Evolutionary conservation across 768 basidiomycete genomes (phyloP).

Genomic region (Tricholoma flavovirens): DNA sequence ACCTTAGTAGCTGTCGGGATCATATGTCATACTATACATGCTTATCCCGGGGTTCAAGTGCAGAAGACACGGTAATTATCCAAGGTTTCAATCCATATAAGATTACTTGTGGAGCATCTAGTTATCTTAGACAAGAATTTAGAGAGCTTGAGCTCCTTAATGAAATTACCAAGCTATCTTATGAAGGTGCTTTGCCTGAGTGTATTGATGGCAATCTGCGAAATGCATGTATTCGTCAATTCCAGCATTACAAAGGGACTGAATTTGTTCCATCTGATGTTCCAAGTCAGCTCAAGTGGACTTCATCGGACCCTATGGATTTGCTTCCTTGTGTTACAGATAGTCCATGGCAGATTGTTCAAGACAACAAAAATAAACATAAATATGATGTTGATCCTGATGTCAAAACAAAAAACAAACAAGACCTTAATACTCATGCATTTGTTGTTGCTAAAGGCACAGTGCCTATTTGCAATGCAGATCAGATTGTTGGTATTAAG

Average conservation of each 20-base stretch:
- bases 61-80: constrained; percentile 16
- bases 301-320: no score
- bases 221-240: neutral
- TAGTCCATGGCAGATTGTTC: neutral
- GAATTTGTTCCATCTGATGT: constrained; percentile 4
- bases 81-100: no score
- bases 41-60: constrained; percentile 14
- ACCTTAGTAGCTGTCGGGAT: constrained; percentile 9
- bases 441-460: neutral
- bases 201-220: neutral
- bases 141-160: constrained; percentile 17
- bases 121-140: no score
- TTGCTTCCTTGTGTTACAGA: neutral
- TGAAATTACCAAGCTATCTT: constrained; percentile 15
- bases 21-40: constrained; percentile 16
- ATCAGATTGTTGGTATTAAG: no score
- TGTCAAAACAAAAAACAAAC: no score
- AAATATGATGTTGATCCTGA: no score
- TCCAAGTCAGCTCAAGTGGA: neutral
- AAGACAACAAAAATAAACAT: neutral
- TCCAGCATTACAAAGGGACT: neutral
- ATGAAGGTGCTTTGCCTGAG: neutral
- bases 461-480: neutral
- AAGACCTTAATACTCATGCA: neutral
- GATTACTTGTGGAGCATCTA: no score